Conservation (phyloP, 257 asterid genomes). For the Galeopsis tetrahit region DNA sequence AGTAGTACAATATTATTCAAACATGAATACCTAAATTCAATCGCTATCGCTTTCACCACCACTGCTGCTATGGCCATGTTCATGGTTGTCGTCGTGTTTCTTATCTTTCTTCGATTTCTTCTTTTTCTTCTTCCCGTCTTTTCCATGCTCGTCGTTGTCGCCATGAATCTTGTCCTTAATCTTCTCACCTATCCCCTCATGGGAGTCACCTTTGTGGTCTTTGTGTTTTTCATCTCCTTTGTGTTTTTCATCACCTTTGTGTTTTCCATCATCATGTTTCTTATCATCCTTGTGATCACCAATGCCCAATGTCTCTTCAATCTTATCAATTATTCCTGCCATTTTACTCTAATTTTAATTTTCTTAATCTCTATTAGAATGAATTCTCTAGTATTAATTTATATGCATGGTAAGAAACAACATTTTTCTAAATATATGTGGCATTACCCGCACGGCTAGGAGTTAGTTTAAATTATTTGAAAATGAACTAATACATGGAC, state of each 20-base stretch:
- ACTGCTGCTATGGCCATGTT: constrained; percentile 36
- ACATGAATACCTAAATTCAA: background rate
- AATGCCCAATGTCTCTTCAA: constrained; percentile 45
- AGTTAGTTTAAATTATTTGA: background rate
- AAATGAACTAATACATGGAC: background rate
- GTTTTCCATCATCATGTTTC: constrained; percentile 10
- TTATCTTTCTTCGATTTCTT: constrained; percentile 36
- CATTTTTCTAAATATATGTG: constrained; percentile 10
- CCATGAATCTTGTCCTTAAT: constrained; percentile 39
- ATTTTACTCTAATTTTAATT: constrained; percentile 26
- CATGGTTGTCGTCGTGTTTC: constrained; percentile 31
- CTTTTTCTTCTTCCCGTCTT: constrained; percentile 39
- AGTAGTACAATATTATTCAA: background rate
- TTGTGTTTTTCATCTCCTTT: constrained; percentile 32
- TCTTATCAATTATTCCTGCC: constrained; percentile 58
- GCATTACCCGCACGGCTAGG: constrained; percentile 25
- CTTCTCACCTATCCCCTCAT: constrained; percentile 35
- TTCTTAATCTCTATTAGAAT: background rate
- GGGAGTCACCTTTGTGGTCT: constrained; percentile 32
- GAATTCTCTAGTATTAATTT: background rate
- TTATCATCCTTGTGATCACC: constrained; percentile 39
- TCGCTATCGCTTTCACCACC: constrained; percentile 52
- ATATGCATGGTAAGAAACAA: background rate
- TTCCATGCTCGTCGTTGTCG: constrained; percentile 30
- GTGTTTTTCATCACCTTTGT: constrained; percentile 8